Percentiles rank a stretch among this genome's conserved stretches.
phyloP scores from a whole-genome alignment of 352 stramenopile species.

The Aphanomyces euteiches region DNA sequence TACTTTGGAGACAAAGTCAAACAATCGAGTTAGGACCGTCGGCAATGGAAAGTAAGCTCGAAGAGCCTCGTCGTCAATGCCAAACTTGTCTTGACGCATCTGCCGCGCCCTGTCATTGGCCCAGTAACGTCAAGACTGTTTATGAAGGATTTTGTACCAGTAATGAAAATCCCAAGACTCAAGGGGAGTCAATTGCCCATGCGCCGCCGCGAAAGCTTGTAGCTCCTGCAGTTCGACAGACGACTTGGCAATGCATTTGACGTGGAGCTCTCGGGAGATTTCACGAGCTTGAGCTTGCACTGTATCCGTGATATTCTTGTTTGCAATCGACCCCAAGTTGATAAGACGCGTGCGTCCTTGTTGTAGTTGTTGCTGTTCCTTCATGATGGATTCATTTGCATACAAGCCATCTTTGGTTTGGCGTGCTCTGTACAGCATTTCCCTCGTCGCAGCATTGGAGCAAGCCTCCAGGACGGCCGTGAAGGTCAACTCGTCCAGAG shows the following conservation, averaged over 20 bases:
- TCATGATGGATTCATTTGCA: constrained; percentile 93
- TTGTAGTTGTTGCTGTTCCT: constrained; percentile 90
- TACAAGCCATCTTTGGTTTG: constrained; percentile 80
- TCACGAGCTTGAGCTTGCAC: constrained; percentile 93
- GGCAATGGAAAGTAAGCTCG: constrained; percentile 96
- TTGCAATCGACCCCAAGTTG: constrained; percentile 91
- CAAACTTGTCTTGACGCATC: constrained; percentile 92
- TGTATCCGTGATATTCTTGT: constrained; percentile 92
- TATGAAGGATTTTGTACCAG: constrained; percentile 53
- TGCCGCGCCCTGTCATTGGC: constrained; percentile 74
- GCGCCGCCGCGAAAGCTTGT: constrained; percentile 72
- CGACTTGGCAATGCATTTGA: constrained; percentile 90
- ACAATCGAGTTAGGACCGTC: constrained; percentile 90
- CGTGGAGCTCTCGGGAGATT: constrained; percentile 90
- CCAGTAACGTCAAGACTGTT: neutral
- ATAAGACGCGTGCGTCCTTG: constrained; percentile 89
- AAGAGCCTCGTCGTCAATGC: constrained; percentile 96
- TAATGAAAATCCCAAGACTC: constrained; percentile 93
- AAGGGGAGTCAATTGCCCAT: constrained; percentile 75
- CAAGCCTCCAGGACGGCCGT: constrained; percentile 95
- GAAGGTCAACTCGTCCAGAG: constrained; percentile 93
- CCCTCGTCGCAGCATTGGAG: constrained; percentile 88
- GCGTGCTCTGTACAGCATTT: constrained; percentile 92
- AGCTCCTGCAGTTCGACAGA: constrained; percentile 89
- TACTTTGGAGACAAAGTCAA: constrained; percentile 89